Conservation (phyloP, 2,329 filamentous ascomycete genomes). For the Blastomyces silverae region DNA sequence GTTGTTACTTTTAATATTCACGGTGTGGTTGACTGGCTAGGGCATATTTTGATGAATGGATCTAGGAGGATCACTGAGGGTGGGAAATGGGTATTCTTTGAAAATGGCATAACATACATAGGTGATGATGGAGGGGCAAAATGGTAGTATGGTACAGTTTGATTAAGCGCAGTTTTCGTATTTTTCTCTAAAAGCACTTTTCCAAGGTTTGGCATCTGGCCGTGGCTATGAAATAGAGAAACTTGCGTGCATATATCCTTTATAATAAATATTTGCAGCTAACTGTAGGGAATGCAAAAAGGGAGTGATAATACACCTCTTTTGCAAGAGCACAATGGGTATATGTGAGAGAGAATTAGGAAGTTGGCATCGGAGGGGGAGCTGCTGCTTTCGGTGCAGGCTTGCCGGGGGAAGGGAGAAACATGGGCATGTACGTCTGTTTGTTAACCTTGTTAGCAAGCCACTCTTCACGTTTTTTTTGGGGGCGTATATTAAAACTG, state of each 20-base stretch:
- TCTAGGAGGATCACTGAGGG: neutral
- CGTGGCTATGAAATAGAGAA: neutral
- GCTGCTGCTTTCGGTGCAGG: constrained; percentile 38
- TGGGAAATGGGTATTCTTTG: neutral
- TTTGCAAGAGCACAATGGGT: neutral
- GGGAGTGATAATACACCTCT: no score
- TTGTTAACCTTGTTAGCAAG: constrained; percentile 22
- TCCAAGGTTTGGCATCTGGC: neutral
- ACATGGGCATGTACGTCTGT: constrained; percentile 58
- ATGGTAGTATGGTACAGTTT: neutral
- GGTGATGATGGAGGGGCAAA: neutral
- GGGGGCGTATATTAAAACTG: neutral
- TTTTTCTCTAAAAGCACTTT: neutral
- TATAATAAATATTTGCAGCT: constrained; percentile 2
- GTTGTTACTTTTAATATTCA: no score
- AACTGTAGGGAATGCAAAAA: neutral
- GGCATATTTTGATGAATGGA: neutral
- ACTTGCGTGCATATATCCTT: neutral
- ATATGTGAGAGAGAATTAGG: neutral
- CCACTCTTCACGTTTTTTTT: neutral
- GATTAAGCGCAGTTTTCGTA: neutral
- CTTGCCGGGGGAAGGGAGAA: constrained; percentile 51
- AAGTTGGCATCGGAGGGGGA: constrained; percentile 42
- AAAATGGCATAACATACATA: neutral
- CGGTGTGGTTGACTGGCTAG: neutral